These are phyloP conservation scores for Penicillium vulpinum DNA, from an alignment of 2,329 filamentous ascomycete species.

Conservation along the genomic window DNA sequence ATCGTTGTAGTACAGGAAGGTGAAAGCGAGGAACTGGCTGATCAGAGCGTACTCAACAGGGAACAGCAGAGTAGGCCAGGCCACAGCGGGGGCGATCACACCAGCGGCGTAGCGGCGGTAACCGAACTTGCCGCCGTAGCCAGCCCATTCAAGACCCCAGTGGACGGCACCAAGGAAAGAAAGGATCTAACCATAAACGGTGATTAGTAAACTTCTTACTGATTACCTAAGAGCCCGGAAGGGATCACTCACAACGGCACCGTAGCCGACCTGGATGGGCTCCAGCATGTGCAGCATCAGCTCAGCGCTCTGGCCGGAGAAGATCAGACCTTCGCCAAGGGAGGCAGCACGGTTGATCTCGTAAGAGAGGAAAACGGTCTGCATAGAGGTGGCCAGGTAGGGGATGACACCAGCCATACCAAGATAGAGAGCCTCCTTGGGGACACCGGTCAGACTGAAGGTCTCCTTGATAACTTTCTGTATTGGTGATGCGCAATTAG, in stretches of 20 bases:
- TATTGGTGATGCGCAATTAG: constrained; percentile 2
- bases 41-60: constrained; percentile 83
- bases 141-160: constrained; percentile 85
- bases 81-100: constrained; percentile 73
- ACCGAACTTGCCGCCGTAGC: constrained; percentile 66
- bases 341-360: constrained; percentile 70
- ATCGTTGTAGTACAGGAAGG: constrained; percentile 82
- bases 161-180: constrained; percentile 93
- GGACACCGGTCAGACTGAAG: constrained; percentile 64
- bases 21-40: constrained; percentile 81
- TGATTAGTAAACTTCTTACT: constrained; percentile 13
- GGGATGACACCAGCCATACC: constrained; percentile 79
- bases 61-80: constrained; percentile 87
- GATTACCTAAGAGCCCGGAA: neutral
- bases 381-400: constrained; percentile 79
- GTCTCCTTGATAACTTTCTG: constrained; percentile 68
- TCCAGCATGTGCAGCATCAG: constrained; percentile 73
- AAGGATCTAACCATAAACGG: constrained; percentile 62
- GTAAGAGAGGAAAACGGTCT: constrained; percentile 79
- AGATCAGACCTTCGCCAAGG: constrained; percentile 62
- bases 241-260: constrained; percentile 68
- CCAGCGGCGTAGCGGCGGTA: constrained; percentile 82
- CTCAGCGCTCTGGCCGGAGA: constrained; percentile 70
- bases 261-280: constrained; percentile 86
- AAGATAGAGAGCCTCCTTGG: constrained; percentile 66